Conservation (phyloP, 2,329 filamentous ascomycete genomes). For the Aureobasidium sp. region DNA sequence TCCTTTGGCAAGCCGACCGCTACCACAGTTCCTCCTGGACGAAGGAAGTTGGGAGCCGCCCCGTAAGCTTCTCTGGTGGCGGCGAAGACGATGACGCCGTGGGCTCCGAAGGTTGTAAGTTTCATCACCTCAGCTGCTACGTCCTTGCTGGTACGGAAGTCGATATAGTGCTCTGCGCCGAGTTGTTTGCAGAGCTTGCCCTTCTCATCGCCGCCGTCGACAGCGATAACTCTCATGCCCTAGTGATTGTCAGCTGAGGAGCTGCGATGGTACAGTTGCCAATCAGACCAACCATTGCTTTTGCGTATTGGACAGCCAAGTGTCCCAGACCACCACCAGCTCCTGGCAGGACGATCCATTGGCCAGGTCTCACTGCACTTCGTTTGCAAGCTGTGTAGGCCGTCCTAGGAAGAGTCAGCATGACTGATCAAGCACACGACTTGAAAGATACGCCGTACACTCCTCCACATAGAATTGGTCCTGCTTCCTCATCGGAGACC, state of each 20-base stretch:
- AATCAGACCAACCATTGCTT: conserved; percentile 21
- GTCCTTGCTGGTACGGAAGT: conserved; percentile 30
- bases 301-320: conserved; percentile 27
- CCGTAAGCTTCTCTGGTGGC: conserved; percentile 33
- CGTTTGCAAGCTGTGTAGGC: conserved; percentile 28
- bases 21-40: conserved; percentile 33
- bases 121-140: conserved; percentile 30
- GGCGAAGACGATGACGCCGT: conserved; percentile 33
- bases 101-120: conserved; percentile 33
- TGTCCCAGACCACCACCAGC: conserved; percentile 29
- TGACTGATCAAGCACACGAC: not conserved
- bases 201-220: conserved; percentile 34
- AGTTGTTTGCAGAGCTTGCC: conserved; percentile 32
- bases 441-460: conserved; percentile 24
- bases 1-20: conserved; percentile 32
- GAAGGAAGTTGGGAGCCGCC: conserved; percentile 27
- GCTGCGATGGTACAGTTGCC: not conserved
- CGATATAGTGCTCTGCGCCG: conserved; percentile 33
- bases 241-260: not conserved
- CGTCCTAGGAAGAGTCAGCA: not conserved
- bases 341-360: conserved; percentile 35
- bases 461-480: conserved; percentile 34
- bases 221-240: conserved; percentile 33
- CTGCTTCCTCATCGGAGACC: conserved; percentile 32
- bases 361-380: conserved; percentile 31